Evolutionary conservation across 2,329 filamentous ascomycete species (phyloP).

Genomic region (Trichoderma gracile): DNA sequence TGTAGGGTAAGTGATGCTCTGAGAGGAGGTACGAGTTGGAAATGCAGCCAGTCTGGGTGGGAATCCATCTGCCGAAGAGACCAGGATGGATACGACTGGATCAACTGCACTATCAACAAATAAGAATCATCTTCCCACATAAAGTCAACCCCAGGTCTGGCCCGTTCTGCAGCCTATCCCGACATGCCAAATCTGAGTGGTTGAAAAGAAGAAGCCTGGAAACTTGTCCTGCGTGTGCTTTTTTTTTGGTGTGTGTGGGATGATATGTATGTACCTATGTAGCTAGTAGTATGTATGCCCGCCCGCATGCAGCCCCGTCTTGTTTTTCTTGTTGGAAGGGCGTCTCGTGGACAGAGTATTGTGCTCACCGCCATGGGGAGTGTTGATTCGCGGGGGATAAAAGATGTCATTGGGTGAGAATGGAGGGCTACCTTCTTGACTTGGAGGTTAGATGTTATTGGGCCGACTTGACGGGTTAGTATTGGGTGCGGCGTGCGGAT

Average conservation of each 20-base stretch:
- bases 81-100: neutral
- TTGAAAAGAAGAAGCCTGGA: neutral
- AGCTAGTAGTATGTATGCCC: too few species aligned
- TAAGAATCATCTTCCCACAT: neutral
- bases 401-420: conserved; percentile 5
- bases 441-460: neutral
- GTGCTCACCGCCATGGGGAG: conserved; percentile 21
- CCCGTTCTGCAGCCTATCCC: neutral
- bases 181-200: too few species aligned
- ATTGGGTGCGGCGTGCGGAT: neutral
- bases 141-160: neutral
- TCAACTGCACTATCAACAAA: neutral
- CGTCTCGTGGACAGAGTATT: conserved; percentile 15
- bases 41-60: neutral
- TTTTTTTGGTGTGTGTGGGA: conserved; percentile 2
- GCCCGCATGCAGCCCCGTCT: too few species aligned
- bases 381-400: conserved; percentile 3
- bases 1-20: neutral
- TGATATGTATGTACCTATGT: neutral
- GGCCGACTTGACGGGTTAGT: too few species aligned
- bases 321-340: neutral
- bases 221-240: neutral
- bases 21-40: neutral
- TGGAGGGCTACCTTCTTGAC: neutral
- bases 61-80: neutral